These are phyloP conservation scores for Pichia sp. DNA, from an alignment of 1,139 yeast genomes.

Conservation along the genomic window DNA sequence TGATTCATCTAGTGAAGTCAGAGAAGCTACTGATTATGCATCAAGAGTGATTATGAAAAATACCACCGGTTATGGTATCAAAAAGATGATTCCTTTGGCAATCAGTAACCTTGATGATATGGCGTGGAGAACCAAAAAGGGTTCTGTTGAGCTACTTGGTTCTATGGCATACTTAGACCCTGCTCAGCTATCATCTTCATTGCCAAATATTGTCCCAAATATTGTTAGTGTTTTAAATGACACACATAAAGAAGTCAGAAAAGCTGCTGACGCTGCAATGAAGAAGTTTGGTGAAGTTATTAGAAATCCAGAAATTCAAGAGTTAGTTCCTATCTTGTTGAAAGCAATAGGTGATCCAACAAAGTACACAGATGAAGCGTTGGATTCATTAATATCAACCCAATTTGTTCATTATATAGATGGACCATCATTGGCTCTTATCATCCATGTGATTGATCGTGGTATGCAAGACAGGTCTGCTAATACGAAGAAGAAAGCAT, in stretches of 20 bases:
- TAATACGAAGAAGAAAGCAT: slow-evolving; percentile 83
- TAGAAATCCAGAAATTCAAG: slow-evolving; percentile 93
- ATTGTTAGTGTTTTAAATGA: slow-evolving; percentile 93
- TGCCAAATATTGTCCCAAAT: slow-evolving; percentile 89
- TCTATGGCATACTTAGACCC: slow-evolving; percentile 98
- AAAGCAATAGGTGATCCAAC: slow-evolving; percentile 97
- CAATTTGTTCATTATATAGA: slow-evolving; percentile 97
- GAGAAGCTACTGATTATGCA: slow-evolving; percentile 84
- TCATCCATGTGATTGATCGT: slow-evolving; percentile 89
- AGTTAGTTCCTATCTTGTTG: slow-evolving; percentile 80
- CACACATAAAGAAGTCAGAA: slow-evolving; percentile 92
- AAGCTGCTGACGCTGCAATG: slow-evolving; percentile 86
- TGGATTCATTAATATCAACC: slow-evolving; percentile 81
- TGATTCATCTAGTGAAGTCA: slow-evolving; percentile 77
- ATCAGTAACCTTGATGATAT: slow-evolving; percentile 80
- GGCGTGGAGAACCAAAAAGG: slow-evolving; percentile 96
- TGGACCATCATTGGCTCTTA: slow-evolving; percentile 94
- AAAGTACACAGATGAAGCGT: slow-evolving; percentile 77
- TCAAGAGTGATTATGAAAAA: slow-evolving; percentile 85
- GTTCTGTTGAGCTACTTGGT: slow-evolving; percentile 92
- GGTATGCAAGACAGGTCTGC: slow-evolving; percentile 96
- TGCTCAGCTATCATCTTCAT: slow-evolving; percentile 81
- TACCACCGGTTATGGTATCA: slow-evolving; percentile 90
- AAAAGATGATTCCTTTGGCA: slow-evolving; percentile 85
- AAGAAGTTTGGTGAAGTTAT: slow-evolving; percentile 95